Base-by-base conservation (phyloP, 345 rosid species). In the Hypericum perforatum region DNA sequence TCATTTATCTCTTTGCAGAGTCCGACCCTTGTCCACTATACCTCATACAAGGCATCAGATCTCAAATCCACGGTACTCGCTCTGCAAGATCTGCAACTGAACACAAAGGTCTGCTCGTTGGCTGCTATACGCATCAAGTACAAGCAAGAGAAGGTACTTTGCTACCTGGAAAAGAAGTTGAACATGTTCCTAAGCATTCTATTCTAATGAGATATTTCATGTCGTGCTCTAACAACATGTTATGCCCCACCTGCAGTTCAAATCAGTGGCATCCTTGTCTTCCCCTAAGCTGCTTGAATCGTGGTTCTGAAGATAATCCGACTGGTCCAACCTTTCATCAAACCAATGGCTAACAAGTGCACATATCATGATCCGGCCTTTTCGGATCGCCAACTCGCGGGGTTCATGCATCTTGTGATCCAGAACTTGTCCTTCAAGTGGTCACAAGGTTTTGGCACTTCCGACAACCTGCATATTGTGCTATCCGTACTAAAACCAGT, bases 11-110 rank as follows among this genome's bases (percentile, higher is more conserved):
- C 11, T 55, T 42, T 59, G n/a, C 78, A 84, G 97, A 86, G 76
- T 75, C 65, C 76, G 15, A 86, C 97, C 8, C 77, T 86, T n/a
- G 94, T 86, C 63, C 75, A 79, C 63, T 82, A 86, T 63, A 77
- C 91, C 32, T 66, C 74, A 32, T 90, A 84, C 76, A 82, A 66
- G 70, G 75, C 82, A 2, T 74, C 78, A 0, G 85, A 86, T 45
- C 76, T 90, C 22, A 81, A 81, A 67, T 52, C 54, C 14, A 52
- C 82, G 0, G 84, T 78, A 11, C 51, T 64, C 16, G 81, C 86
- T 9, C 52, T 86, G 53, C 94, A 79, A 76, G 91, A 72, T 45
- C 56, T 86, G 29, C 98, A 86, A 57, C 54, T 72, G 50, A 91
- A 84, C 70, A 71, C 70, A 57, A 72, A 48, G 3, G 85, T 68